Evolutionary conservation across 352 stramenopile genomes (phyloP).

Genomic region (Globisporangium spinosum): DNA sequence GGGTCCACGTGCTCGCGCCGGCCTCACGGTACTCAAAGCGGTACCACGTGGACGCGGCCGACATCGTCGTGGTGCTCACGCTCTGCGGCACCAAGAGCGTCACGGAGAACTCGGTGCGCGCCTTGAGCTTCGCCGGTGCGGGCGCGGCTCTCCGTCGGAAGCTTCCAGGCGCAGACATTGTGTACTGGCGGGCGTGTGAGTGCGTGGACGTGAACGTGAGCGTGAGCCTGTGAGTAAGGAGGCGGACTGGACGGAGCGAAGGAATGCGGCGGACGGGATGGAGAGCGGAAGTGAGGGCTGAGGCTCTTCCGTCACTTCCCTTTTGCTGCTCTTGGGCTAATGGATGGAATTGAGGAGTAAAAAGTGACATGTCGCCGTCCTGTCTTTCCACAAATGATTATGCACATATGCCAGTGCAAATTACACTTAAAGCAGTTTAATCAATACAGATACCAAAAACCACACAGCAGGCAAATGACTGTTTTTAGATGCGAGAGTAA

Average conservation of each 20-base stretch:
- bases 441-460: no score
- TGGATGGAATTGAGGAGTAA: slow-evolving; percentile 4
- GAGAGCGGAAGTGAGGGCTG: slow-evolving; percentile 2
- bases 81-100: slow-evolving; percentile 52
- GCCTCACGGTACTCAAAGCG: slow-evolving; percentile 78
- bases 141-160: slow-evolving; percentile 23
- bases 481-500: no score
- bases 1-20: slow-evolving; percentile 34
- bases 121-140: slow-evolving; percentile 64
- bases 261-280: neutral
- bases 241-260: neutral
- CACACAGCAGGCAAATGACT: no score
- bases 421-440: no score
- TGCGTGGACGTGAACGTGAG: neutral
- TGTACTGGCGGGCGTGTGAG: neutral
- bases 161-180: slow-evolving; percentile 2
- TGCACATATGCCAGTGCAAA: no score
- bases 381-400: neutral
- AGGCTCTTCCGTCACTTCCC: neutral
- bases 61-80: slow-evolving; percentile 6
- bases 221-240: no score
- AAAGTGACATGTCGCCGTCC: neutral
- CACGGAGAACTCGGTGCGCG: slow-evolving; percentile 78
- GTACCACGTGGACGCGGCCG: slow-evolving; percentile 31
- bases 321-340: neutral